Evolutionary conservation across 2,329 filamentous ascomycete genomes (phyloP), one percentile per base, ranked within the genome.

Genomic region (Tolypocladium tundrense): DNA sequence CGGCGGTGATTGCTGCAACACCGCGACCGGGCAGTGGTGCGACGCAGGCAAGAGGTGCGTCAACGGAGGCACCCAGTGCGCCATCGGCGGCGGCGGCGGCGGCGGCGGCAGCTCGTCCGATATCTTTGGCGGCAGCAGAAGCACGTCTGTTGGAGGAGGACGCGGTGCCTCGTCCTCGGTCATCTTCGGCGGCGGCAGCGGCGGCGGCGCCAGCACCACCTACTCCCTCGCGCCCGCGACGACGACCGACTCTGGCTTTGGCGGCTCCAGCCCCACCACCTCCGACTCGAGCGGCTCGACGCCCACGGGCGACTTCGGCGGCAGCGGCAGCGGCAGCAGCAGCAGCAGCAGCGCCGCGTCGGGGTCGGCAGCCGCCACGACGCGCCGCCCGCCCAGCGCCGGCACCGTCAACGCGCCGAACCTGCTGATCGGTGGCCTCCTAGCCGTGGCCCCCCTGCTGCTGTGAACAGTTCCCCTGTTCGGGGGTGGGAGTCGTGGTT

Each of bases 371-470:
- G 24, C 24, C 24, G 24, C 53, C 41, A 56, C 57, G 8, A n/a
- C 8, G 27, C 6, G 16, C 10, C 57, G 58, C 35, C n/a, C 56
- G 37, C n/a, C 43, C 45, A 57, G 45, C 24, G 58, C 64, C 53
- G 67, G 65, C 14, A 55, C 52, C 10, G 50, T 61, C 54, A 57
- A 57, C 24, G 45, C 63, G 27, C 67, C 67, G 6, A 63, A 52
- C 53, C 52, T 63, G 21, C 40, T 70, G 31, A 56, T 63, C 24
- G 66, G 65, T 14, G 48, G 19, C 2, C 57, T 67, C 11, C 14
- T 69, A 14, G 67, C 59, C 9, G 51, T 68, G 3, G 35, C 65
- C 35, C 67, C 67, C 54, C 59, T 70, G 27, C 13, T 68, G 48
- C 60, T 69, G n/a, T 70, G 60, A 63, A 19, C 9, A 27, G 14